A percentile compares a stretch with the other conserved stretches of the same genome.
These are phyloP conservation scores for Starmerella bombicola DNA, from an alignment of 805 yeast genomes.

Conservation along the genomic window DNA sequence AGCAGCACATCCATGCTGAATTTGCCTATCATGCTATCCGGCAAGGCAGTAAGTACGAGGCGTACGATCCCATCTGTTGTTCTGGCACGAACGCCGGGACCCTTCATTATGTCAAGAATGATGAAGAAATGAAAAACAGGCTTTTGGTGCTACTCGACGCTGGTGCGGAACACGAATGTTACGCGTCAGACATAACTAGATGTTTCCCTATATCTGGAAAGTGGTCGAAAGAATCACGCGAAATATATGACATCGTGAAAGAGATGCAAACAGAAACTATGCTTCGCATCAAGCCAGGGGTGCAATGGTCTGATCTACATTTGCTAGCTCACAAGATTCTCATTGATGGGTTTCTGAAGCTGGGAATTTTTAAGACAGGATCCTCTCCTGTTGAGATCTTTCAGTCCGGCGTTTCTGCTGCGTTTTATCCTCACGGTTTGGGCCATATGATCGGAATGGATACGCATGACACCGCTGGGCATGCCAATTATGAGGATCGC, in stretches of 20 bases:
- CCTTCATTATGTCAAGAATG: constrained; percentile 77
- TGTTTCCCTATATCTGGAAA: constrained; percentile 86
- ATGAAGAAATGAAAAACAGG: constrained; percentile 45
- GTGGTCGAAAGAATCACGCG: constrained; percentile 79
- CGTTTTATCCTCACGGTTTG: constrained; percentile 89
- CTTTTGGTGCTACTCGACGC: constrained; percentile 78
- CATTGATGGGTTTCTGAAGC: constrained; percentile 51
- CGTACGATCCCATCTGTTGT: constrained; percentile 94
- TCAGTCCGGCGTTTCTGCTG: constrained; percentile 55
- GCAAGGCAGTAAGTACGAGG: constrained; percentile 80
- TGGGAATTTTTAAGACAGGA: constrained; percentile 58
- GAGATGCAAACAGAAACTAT: constrained; percentile 72
- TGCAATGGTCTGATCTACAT: constrained; percentile 74
- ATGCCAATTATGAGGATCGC: constrained; percentile 71
- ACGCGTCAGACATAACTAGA: constrained; percentile 88
- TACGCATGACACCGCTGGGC: constrained; percentile 91
- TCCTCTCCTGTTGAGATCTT: constrained; percentile 51
- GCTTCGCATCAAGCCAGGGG: constrained; percentile 69
- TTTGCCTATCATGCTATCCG: constrained; percentile 85
- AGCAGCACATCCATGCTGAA: constrained; percentile 90
- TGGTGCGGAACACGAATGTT: constrained; percentile 93
- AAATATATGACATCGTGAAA: constrained; percentile 62
- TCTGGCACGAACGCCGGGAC: constrained; percentile 87
- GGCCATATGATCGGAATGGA: constrained; percentile 93
- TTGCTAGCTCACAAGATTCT: constrained; percentile 64